Evolutionary conservation across 352 stramenopile species (phyloP).

Genomic region (Phytophthora ramorum): DNA sequence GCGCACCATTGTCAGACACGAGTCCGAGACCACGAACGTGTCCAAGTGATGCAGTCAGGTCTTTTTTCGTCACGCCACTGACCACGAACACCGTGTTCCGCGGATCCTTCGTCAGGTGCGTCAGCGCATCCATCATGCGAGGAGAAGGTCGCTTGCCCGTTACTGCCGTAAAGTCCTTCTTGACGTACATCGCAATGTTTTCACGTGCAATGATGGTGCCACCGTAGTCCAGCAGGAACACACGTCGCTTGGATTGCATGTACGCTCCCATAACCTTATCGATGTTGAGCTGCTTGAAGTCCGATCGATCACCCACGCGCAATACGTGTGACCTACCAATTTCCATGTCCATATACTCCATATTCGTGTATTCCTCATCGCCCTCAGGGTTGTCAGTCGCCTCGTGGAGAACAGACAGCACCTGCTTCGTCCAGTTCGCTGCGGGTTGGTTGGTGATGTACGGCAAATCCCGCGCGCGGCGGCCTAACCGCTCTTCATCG

Average conservation of each 20-base stretch:
- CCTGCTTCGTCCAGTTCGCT: slow-evolving; percentile 96
- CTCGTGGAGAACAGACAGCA: slow-evolving; percentile 91
- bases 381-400: slow-evolving; percentile 73
- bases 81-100: slow-evolving; percentile 98
- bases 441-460: slow-evolving; percentile 95
- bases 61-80: slow-evolving; percentile 92
- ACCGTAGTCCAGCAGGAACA: slow-evolving; percentile 98
- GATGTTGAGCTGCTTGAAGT: slow-evolving; percentile 90
- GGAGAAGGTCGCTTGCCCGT: slow-evolving; percentile 92
- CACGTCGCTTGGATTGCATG: slow-evolving; percentile 79
- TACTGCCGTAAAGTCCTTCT: slow-evolving; percentile 95
- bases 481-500: slow-evolving; percentile 87
- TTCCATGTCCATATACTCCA: slow-evolving; percentile 91
- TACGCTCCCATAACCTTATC: slow-evolving; percentile 88
- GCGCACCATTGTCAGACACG: slow-evolving; percentile 94
- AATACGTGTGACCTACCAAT: slow-evolving; percentile 80
- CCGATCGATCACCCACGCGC: slow-evolving; percentile 64
- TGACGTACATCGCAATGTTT: slow-evolving; percentile 96
- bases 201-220: slow-evolving; percentile 94
- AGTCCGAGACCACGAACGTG: slow-evolving; percentile 94
- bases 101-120: slow-evolving; percentile 89
- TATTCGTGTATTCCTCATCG: slow-evolving; percentile 82
- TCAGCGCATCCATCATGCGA: slow-evolving; percentile 91
- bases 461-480: slow-evolving; percentile 94
- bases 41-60: slow-evolving; percentile 92